Evolutionary conservation across 139 green algal genomes (phyloP), one percentile per base, ranked within the genome.

Genomic region (Haematococcus lacustris): DNA sequence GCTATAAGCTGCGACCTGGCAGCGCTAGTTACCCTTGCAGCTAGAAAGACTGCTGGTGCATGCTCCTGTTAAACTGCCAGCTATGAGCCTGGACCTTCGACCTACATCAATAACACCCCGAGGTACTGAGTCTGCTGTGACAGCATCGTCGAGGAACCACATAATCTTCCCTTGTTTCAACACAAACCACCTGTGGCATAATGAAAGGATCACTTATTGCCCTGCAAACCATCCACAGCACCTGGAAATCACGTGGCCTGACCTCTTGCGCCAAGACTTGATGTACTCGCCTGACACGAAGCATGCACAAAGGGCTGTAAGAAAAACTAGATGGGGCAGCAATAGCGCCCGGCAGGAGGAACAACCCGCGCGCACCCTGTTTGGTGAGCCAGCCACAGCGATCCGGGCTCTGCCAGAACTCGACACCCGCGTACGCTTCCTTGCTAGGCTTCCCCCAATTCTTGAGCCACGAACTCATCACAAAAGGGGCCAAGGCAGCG

Each of bases 121-220:
- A 1, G 94, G 94, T 1, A 92, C 68, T 0, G 92, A 92, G 72
- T 92, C 85, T 40, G 86, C 82, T 23, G 82, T 93, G 9, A 99
- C 84, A 9, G 91, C 79, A 60, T 97, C 89, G 6, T 85, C 84
- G 71, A 97, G 96, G 83, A 99, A 99, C 96, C 96, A 98, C 73
- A 98, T 98, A 30, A 99, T 96, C 76, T 95, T 97, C 39, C 93
- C 94, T 38, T 97, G 83, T 83, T 99, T 99, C 34, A 99, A 80
- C 3, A 99, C 88, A 75, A 99, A 99, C 91, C 92, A 99, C 70
- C 94, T 85, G 80, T 61, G n/a, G 65, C 57, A 62, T 25, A 33
- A 60, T 62, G 51, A 68, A n/a, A 37, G n/a, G 17, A 33, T 70
- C 28, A 38, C 51, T 38, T 4, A 26, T 37, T n/a, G 5, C 40